Percentiles rank a stretch among this genome's conserved stretches.
Conservation (phyloP, 1,139 yeast genomes). For the Lodderomyces elongisporus region DNA sequence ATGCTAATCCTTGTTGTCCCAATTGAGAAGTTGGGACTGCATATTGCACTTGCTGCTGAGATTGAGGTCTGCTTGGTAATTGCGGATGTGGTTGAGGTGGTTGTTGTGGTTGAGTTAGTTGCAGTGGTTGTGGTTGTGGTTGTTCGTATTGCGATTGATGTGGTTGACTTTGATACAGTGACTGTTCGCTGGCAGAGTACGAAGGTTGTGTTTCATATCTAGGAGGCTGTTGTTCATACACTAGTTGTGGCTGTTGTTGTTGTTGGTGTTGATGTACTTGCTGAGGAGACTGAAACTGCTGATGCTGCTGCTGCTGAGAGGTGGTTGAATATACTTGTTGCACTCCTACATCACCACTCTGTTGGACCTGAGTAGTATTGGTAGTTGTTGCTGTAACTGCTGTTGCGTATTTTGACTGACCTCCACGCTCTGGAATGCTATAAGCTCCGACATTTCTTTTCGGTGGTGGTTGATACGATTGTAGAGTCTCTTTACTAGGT, state of each 20-base stretch:
- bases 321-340: no score
- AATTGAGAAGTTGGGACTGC: no score
- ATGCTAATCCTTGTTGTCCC: no score
- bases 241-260: conserved; percentile 5
- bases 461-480: conserved; percentile 37
- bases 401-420: conserved; percentile 1
- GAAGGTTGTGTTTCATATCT: background rate
- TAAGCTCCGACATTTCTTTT: conserved; percentile 24
- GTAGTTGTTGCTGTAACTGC: conserved; percentile 7
- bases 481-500: conserved; percentile 20
- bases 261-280: conserved; percentile 7
- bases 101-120: no score
- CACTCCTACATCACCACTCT: no score
- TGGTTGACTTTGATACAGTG: conserved; percentile 5
- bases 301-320: conserved; percentile 9
- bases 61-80: no score
- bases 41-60: no score
- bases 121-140: conserved; percentile 6
- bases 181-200: background rate
- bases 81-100: no score
- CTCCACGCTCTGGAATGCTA: conserved; percentile 10
- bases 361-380: no score
- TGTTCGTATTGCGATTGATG: conserved; percentile 6
- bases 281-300: conserved; percentile 3
- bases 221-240: conserved; percentile 2